Percentiles rank a stretch among this genome's conserved stretches.
These are phyloP conservation scores for Pleurotus tuoliensis DNA, from an alignment of 768 basidiomycete species.

Conservation along the genomic window DNA sequence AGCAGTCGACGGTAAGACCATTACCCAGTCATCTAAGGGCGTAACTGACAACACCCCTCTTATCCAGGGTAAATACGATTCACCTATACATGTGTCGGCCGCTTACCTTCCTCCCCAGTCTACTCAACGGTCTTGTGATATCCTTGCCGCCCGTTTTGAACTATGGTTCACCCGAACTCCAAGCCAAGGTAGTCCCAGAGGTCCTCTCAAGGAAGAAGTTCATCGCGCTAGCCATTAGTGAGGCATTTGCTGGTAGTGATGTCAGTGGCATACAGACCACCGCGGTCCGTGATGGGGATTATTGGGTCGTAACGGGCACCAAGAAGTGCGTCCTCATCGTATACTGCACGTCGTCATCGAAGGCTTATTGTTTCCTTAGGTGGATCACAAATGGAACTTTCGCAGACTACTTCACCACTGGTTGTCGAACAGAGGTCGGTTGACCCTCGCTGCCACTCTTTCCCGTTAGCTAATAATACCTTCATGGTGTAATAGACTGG, in stretches of 20 bases:
- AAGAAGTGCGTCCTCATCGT: conserved; percentile 61
- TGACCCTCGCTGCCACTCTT: neutral
- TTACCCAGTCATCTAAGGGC: neutral
- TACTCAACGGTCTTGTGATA: conserved; percentile 79
- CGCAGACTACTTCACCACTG: conserved; percentile 81
- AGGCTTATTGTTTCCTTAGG: conserved; percentile 28
- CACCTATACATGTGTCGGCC: too few species aligned
- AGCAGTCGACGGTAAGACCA: conserved; percentile 68
- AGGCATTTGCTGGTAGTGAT: conserved; percentile 91
- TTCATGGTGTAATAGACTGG: conserved; percentile 44
- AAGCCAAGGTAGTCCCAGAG: conserved; percentile 67
- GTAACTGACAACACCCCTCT: neutral
- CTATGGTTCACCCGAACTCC: conserved; percentile 74
- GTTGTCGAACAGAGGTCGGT: conserved; percentile 64
- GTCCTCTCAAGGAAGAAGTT: conserved; percentile 77
- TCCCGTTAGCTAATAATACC: neutral
- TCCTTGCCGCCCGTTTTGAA: conserved; percentile 89
- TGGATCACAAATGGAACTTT: conserved; percentile 91
- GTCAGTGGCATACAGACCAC: conserved; percentile 82
- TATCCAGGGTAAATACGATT: neutral
- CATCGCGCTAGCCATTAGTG: conserved; percentile 87
- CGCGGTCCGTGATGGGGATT: conserved; percentile 79
- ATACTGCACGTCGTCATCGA: neutral
- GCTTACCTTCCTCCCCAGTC: conserved; percentile 1
- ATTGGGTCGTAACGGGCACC: conserved; percentile 88